These are phyloP conservation scores for Umbelopsis sp. DNA, from an alignment of 192 early-diverging fungal species.

Conservation along the genomic window DNA sequence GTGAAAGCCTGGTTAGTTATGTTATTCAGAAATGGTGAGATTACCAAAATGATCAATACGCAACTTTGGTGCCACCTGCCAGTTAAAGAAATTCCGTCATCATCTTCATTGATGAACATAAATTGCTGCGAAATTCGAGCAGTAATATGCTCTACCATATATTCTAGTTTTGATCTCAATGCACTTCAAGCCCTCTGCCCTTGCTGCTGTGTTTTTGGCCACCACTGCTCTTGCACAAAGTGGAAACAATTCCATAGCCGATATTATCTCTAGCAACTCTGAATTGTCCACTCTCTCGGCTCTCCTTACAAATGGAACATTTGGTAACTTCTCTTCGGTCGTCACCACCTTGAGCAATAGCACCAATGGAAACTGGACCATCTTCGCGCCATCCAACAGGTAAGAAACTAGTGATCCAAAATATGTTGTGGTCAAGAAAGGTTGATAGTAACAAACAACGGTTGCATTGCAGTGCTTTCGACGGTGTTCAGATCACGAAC, in stretches of 20 bases:
- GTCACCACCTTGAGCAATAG: conserved; percentile 10
- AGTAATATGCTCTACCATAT: neutral
- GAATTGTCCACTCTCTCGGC: conserved; percentile 1
- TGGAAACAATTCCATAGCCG: neutral
- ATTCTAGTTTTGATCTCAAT: neutral
- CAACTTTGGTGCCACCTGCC: conserved; percentile 10
- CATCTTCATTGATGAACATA: neutral
- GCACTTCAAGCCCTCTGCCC: neutral
- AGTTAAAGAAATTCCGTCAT: conserved; percentile 16
- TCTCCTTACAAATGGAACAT: conserved; percentile 4
- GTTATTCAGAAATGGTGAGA: neutral
- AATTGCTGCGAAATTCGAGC: neutral
- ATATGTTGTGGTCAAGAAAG: neutral
- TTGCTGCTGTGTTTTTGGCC: neutral
- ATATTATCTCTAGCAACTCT: conserved; percentile 1
- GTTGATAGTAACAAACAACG: neutral
- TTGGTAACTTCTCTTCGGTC: conserved; percentile 2
- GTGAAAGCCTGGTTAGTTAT: too few relatives aligned
- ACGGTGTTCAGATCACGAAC: conserved; percentile 2
- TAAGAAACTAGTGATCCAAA: neutral
- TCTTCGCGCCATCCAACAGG: conserved; percentile 14
- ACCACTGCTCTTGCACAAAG: conserved; percentile 8
- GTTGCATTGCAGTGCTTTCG: neutral
- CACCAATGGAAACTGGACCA: conserved; percentile 19
- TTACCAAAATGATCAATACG: neutral